Evolutionary conservation across 805 yeast species (phyloP), one percentile per base, ranked within the genome.

Genomic region (Schwanniomyces polymorphus): DNA sequence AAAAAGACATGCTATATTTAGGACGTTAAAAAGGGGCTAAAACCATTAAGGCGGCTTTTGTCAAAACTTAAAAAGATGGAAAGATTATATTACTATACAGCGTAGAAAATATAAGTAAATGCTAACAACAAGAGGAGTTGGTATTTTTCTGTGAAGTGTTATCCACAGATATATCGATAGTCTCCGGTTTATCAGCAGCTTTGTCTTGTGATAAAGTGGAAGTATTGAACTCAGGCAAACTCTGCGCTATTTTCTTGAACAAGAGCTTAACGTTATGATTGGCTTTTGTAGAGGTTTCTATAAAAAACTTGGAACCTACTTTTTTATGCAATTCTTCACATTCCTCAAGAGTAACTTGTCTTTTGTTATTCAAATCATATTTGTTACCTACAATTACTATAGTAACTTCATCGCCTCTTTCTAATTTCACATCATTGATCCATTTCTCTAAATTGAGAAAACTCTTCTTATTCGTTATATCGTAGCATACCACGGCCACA

Each of bases 401-500:
- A 53, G 92, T 84, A 27, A 92, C 98, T 63, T 91, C 90, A 21
- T 81, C 82, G 9, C 97, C 97, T 53, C 98, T 79, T 71, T 92
- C 99, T 52, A 89, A 85, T 61, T 87, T 86, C 6, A 94, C 97
- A 63, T 92, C 97, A 57, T 88, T 94, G 54, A 90, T 84, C 99
- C 99, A 94, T 65, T 88, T 88, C 55, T 82, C 82, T 55, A 94
- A 83, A 55, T 86, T 85, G 49, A 85, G 86, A 68, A 92, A 92
- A 16, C 96, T 83, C 59, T 88, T 88, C 63, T 80, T 85, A 61
- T 84, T 86, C 7, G 97, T 90, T 49, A 92, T 86, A 64, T 94
- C 99, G 70, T 92, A 92, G 18, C 95, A 97, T 25, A 94, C 85
- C 41, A 94, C 95, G 0, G 99, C 98, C n/a, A 94, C 98, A 58